Percentiles rank a stretch among this genome's conserved stretches.
phyloP scores from a whole-genome alignment of 2,329 filamentous ascomycete genomes.

The Fusarium sp. region DNA sequence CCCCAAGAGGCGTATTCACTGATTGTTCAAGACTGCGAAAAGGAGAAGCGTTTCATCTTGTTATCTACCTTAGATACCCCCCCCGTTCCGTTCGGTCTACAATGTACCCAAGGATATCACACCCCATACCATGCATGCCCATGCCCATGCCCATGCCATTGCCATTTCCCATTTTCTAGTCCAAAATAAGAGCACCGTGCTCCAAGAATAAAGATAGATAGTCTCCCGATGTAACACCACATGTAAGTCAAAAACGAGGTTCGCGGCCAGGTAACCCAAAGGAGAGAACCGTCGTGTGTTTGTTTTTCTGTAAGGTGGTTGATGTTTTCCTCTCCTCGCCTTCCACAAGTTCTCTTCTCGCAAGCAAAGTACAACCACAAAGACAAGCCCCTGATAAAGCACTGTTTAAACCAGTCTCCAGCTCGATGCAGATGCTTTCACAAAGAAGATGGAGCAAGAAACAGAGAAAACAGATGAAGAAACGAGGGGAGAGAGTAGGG shows the following conservation, averaged over 20 bases:
- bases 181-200: slow-evolving; percentile 4
- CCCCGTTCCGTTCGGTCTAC: slow-evolving; percentile 24
- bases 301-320: slow-evolving; percentile 2
- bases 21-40: background rate
- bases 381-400: slow-evolving; percentile 13
- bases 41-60: slow-evolving; percentile 32
- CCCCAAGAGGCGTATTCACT: background rate
- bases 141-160: background rate
- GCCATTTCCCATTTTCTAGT: slow-evolving; percentile 17
- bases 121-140: slow-evolving; percentile 4
- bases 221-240: slow-evolving; percentile 41
- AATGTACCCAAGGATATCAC: slow-evolving; percentile 13
- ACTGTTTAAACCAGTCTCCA: slow-evolving; percentile 17
- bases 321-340: background rate
- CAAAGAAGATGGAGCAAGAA: slow-evolving; percentile 28
- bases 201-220: slow-evolving; percentile 10
- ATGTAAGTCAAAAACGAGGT: slow-evolving; percentile 34
- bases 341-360: slow-evolving; percentile 21
- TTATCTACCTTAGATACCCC: slow-evolving; percentile 23
- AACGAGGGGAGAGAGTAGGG: slow-evolving; percentile 7
- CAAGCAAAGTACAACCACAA: slow-evolving; percentile 39
- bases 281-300: slow-evolving; percentile 1
- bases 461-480: slow-evolving; percentile 16
- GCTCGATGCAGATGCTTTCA: slow-evolving; percentile 13
- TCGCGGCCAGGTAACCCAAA: slow-evolving; percentile 36